phyloP scores from a whole-genome alignment of 176 grass and related monocot genomes.

The Oryza punctata region DNA sequence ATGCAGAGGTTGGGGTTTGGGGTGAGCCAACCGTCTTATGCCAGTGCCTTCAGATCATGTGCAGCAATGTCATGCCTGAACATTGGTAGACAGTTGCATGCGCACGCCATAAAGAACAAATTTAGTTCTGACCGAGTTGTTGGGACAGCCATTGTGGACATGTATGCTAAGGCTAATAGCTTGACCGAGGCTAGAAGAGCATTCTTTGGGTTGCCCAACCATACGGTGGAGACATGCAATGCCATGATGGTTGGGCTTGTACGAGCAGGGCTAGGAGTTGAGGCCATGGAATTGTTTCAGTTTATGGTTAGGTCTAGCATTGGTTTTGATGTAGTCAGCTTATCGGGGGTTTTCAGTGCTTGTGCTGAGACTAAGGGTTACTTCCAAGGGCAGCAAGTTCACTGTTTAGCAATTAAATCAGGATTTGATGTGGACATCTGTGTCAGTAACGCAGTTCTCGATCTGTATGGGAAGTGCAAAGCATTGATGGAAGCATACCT shows the following conservation, averaged over 20 bases:
- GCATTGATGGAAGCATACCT: slow-evolving; percentile 54
- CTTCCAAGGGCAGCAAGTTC: slow-evolving; percentile 63
- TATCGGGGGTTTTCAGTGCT: slow-evolving; percentile 74
- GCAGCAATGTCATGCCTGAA: slow-evolving; percentile 47
- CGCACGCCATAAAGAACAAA: slow-evolving; percentile 75
- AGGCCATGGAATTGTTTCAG: slow-evolving; percentile 66
- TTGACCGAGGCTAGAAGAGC: slow-evolving; percentile 66
- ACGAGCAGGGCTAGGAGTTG: slow-evolving; percentile 46
- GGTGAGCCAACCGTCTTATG: slow-evolving; percentile 73
- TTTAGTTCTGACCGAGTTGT: slow-evolving; percentile 66
- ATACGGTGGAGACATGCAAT: slow-evolving; percentile 67
- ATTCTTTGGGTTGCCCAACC: slow-evolving; percentile 62
- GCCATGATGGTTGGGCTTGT: slow-evolving; percentile 87
- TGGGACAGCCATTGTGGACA: slow-evolving; percentile 81
- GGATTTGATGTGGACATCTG: slow-evolving; percentile 60
- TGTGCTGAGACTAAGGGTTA: slow-evolving; percentile 68
- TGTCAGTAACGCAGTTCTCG: slow-evolving; percentile 72
- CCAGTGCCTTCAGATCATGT: slow-evolving; percentile 78
- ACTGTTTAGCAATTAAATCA: slow-evolving; percentile 70
- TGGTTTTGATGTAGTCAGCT: slow-evolving; percentile 69
- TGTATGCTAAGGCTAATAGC: slow-evolving; percentile 70
- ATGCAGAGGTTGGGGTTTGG: slow-evolving; percentile 71
- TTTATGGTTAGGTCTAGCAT: slow-evolving; percentile 56
- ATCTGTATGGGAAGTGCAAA: slow-evolving; percentile 94
- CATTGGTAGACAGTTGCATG: slow-evolving; percentile 64